Base-by-base conservation (phyloP, 495 filamentous ascomycete species). In the Neurospora sp. region DNA sequence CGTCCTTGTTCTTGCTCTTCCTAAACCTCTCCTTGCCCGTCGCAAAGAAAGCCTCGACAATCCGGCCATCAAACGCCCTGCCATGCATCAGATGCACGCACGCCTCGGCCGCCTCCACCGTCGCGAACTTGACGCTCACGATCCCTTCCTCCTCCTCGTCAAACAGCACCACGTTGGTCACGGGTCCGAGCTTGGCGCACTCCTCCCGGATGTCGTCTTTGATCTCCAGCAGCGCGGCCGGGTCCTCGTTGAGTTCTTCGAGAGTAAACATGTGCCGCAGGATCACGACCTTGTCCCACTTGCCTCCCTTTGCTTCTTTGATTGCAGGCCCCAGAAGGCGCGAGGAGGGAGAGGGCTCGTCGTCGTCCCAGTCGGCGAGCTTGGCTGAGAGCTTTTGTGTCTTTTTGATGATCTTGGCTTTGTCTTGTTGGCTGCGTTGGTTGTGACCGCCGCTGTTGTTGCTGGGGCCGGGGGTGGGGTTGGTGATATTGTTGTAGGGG, bases 231-330 rank as follows among this genome's bases (percentile, higher is more conserved):
- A 95, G 87, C 3, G 92, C 92, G 0, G 89, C 87, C 3, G 93
- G 90, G 79, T 99, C 95, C 71, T 95, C 91, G 79, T 92, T 88
- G 68, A 99, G 84, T 81, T 97, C 93, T 40, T 90, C 76, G 38
- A 96, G 85, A 10, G 94, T 97, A 80, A 99, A 99, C 93, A 97
- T 96, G 79, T 97, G 92, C 77, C 94, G 93, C 71, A 99, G 82
- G 70, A 98, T 90, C 20, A 98, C 94, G 3, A 93, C 83, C 76
- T 94, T 94, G 74, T 93, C 93, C 75, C 87, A 90, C 74, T 87
- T 87, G 65, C 87, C 87, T 70, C 76, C 87, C 8, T 87, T 88
- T 4, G 90, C 87, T 16, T 86, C 82, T 16, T 65, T 65, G 53
- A 65, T 35, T 3, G 70, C 53, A 8, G 59, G 35, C 1, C 31